Evolutionary conservation across 768 basidiomycete species (phyloP).

Genomic region (Mrakia frigida): DNA sequence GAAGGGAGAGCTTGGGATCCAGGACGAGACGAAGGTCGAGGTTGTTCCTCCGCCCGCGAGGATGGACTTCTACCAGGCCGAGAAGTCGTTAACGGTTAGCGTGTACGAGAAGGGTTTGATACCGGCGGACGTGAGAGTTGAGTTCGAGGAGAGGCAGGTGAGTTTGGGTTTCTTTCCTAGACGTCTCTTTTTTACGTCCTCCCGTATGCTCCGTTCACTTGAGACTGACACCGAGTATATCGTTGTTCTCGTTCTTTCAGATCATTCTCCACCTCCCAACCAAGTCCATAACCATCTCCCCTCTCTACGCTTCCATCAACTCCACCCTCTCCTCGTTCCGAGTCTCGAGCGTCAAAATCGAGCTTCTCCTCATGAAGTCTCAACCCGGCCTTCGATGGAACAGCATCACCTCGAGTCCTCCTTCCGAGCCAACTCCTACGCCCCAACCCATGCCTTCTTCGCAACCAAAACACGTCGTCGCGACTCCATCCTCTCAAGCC

Average conservation of each 20-base stretch:
- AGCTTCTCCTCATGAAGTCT: slow-evolving; percentile 16
- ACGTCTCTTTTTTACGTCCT: too few species aligned
- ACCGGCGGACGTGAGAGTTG: slow-evolving; percentile 14
- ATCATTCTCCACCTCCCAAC: not conserved
- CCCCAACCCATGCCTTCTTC: too few species aligned
- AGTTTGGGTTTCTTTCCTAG: not conserved
- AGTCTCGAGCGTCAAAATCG: slow-evolving; percentile 18
- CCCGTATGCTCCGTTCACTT: too few species aligned
- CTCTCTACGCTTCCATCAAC: not conserved
- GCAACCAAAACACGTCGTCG: not conserved
- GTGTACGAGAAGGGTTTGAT: slow-evolving; percentile 18
- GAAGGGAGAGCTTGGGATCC: not conserved
- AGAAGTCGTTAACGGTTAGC: slow-evolving; percentile 13
- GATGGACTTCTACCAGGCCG: slow-evolving; percentile 22
- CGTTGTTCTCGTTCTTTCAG: not conserved
- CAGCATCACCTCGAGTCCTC: not conserved
- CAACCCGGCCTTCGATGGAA: slow-evolving; percentile 7
- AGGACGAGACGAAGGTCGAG: not conserved
- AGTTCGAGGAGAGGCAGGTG: slow-evolving; percentile 7
- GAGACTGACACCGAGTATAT: too few species aligned
- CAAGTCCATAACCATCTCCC: not conserved
- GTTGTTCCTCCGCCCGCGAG: not conserved
- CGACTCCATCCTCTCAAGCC: not conserved
- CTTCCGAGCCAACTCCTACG: not conserved
- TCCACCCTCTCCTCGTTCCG: slow-evolving; percentile 13